These are phyloP conservation scores for Ephemerocybe angulata DNA, from an alignment of 768 basidiomycete species.

Conservation along the genomic window DNA sequence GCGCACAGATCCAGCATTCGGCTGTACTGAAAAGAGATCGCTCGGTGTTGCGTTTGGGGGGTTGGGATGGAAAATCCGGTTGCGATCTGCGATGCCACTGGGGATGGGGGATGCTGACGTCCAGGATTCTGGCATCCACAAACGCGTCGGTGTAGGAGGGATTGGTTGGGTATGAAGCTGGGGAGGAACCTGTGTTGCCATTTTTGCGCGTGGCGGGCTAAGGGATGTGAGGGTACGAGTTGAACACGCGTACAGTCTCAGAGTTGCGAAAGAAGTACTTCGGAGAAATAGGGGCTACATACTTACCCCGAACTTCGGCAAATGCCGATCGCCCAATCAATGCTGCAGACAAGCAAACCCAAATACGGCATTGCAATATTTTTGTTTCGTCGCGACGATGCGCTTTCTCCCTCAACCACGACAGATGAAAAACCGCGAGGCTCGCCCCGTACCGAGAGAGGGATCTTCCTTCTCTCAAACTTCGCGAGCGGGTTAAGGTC, in stretches of 20 bases:
- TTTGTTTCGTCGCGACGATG: neutral
- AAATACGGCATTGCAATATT: neutral
- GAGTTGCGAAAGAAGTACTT: too few relatives aligned
- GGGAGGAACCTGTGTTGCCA: neutral
- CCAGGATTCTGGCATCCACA: too few relatives aligned
- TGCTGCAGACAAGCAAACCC: neutral
- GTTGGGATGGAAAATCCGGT: neutral
- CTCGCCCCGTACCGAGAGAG: conserved; percentile 53
- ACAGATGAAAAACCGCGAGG: conserved; percentile 61
- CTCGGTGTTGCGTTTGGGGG: conserved; percentile 1
- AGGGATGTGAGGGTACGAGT: neutral
- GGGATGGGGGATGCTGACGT: neutral
- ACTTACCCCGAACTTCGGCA: too few relatives aligned
- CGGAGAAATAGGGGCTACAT: neutral
- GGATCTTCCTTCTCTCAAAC: conserved; percentile 16
- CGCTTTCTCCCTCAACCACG: conserved; percentile 15
- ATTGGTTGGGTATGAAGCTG: neutral
- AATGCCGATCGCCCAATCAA: neutral
- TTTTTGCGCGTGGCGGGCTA: neutral
- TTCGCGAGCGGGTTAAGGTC: conserved; percentile 81
- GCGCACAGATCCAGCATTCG: neutral
- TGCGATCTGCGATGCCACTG: conserved; percentile 1
- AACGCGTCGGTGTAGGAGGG: neutral
- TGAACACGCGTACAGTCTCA: too few relatives aligned
- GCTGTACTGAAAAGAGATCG: neutral